These are phyloP conservation scores for Alloascoidea africana DNA, from an alignment of 805 yeast genomes.

Conservation along the genomic window DNA sequence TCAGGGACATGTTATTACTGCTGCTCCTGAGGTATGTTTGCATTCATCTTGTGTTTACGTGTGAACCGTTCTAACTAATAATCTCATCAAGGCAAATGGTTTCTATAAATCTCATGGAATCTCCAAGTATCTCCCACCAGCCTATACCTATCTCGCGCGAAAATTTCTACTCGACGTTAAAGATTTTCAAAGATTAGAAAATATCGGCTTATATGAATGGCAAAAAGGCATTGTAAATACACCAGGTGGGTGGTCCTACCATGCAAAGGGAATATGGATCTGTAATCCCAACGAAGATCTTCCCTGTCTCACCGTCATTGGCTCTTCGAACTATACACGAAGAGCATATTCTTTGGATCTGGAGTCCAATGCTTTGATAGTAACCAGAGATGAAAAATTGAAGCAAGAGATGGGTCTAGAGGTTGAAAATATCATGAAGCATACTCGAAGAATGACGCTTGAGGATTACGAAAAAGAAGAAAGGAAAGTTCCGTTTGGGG, in stretches of 20 bases:
- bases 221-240: constrained; percentile 70
- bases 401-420: constrained; percentile 45
- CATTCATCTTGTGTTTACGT: too few relatives aligned
- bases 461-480: constrained; percentile 51
- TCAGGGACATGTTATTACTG: constrained; percentile 64
- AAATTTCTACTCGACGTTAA: constrained; percentile 43
- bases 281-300: constrained; percentile 34
- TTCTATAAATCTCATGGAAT: constrained; percentile 77
- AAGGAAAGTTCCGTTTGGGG: constrained; percentile 46
- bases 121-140: constrained; percentile 70
- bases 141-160: constrained; percentile 66
- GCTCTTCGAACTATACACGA: constrained; percentile 87
- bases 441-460: constrained; percentile 36
- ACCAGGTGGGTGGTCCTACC: constrained; percentile 89
- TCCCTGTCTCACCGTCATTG: constrained; percentile 72
- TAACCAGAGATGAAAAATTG: constrained; percentile 52
- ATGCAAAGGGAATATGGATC: constrained; percentile 93
- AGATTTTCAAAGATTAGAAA: constrained; percentile 21
- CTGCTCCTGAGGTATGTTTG: constrained; percentile 47
- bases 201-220: constrained; percentile 69
- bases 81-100: constrained; percentile 61
- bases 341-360: constrained; percentile 80
- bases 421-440: constrained; percentile 37
- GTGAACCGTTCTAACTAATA: too few relatives aligned
- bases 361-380: constrained; percentile 71